phyloP scores from a whole-genome alignment of 495 filamentous ascomycete genomes.

The Hypoxylon subgilvum region DNA sequence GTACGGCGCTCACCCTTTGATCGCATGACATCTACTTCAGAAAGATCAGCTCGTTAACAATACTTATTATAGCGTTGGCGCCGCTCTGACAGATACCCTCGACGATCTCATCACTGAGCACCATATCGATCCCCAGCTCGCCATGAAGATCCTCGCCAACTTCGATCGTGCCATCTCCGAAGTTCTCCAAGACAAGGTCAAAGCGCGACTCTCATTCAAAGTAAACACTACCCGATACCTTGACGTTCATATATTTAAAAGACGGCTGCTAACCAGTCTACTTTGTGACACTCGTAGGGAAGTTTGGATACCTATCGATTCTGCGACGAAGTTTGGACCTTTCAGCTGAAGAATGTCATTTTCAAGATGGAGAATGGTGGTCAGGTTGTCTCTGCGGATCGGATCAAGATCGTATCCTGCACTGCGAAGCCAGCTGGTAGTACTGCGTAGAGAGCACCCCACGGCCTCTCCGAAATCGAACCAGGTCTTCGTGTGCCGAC shows the following conservation, averaged over 20 bases:
- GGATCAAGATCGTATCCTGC: conserved; percentile 97
- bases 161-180: conserved; percentile 91
- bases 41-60: conserved; percentile 37
- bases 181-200: conserved; percentile 87
- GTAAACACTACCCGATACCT: conserved; percentile 54
- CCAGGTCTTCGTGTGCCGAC: too few species aligned
- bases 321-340: conserved; percentile 99
- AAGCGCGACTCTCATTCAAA: conserved; percentile 92
- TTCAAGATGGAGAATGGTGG: conserved; percentile 92
- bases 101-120: conserved; percentile 92
- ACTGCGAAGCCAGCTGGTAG: conserved; percentile 79
- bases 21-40: conserved; percentile 18
- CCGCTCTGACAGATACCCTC: conserved; percentile 91
- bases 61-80: conserved; percentile 71
- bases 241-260: not conserved
- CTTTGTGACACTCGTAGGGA: conserved; percentile 62
- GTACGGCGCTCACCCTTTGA: conserved; percentile 58
- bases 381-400: conserved; percentile 64
- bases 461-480: too few species aligned
- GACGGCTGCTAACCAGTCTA: conserved; percentile 1
- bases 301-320: conserved; percentile 99
- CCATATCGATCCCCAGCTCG: conserved; percentile 94
- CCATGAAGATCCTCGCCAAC: conserved; percentile 94
- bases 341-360: conserved; percentile 95
- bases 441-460: conserved; percentile 1